These are phyloP conservation scores for Fusarium miscanthi DNA, from an alignment of 2,329 filamentous ascomycete genomes.

Conservation along the genomic window DNA sequence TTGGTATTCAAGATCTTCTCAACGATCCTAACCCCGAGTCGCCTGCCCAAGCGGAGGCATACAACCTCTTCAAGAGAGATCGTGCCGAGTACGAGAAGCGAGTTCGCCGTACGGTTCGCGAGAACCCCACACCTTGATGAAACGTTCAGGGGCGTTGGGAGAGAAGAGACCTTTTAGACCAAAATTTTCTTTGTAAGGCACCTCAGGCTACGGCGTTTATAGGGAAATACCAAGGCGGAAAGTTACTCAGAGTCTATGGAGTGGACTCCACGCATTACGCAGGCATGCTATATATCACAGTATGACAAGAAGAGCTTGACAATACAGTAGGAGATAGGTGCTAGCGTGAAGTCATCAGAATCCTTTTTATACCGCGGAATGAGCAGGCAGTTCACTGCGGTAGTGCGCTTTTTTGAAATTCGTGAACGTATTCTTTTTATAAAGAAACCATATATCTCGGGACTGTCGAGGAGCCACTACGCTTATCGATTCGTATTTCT, in stretches of 20 bases:
- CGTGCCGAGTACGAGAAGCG: slow-evolving; percentile 87
- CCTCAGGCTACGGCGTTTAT: slow-evolving; percentile 47
- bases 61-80: slow-evolving; percentile 96
- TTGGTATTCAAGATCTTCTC: slow-evolving; percentile 94
- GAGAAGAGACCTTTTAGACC: slow-evolving; percentile 27
- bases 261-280: slow-evolving; percentile 6
- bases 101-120: slow-evolving; percentile 85
- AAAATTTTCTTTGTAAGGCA: slow-evolving; percentile 32
- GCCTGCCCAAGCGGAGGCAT: slow-evolving; percentile 95
- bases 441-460: not conserved
- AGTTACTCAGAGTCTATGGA: slow-evolving; percentile 31
- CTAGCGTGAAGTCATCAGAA: not conserved
- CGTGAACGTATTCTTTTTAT: slow-evolving; percentile 2
- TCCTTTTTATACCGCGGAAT: slow-evolving; percentile 2
- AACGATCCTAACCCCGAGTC: slow-evolving; percentile 98
- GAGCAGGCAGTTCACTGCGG: not conserved
- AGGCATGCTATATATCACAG: slow-evolving; percentile 11
- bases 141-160: not conserved
- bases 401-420: slow-evolving; percentile 8
- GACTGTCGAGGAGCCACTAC: not conserved
- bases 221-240: slow-evolving; percentile 48
- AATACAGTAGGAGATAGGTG: slow-evolving; percentile 4
- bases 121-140: slow-evolving; percentile 80
- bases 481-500: slow-evolving; percentile 3
- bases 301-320: slow-evolving; percentile 31